Evolutionary conservation across 1,284 basidiomycete genomes (phyloP), one percentile per base, ranked within the genome.

Genomic region (Cryptococcus depauperatus): DNA sequence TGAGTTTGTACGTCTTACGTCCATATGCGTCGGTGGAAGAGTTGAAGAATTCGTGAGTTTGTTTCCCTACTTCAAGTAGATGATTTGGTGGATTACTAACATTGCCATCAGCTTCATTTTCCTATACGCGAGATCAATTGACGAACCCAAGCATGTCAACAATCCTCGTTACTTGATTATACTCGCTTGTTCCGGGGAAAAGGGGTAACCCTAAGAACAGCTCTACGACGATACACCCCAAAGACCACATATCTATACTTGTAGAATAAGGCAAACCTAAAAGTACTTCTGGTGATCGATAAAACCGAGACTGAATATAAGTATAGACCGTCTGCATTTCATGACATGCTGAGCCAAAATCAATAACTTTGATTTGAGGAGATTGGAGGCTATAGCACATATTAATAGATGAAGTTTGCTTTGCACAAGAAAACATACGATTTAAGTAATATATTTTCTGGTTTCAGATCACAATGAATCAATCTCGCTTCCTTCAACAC

Each of bases 191-290:
- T 21, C 93, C 95, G 1, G 93, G 93, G 74, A 98, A 99, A 27
- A 98, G 75, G 14, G 93, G 93, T 42, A 98, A 69, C 5, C 93
- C 95, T 33, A 97, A 76, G 78, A 97, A 99, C 27, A 98, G 79
- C 69, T 99, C 93, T 33, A 97, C 93, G 3, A 92, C 93, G 52
- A 99, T 98, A 74, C 95, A 99, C 4, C 95, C 95, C n/a, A 98
- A 84, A 38, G 90, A 95, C 95, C 95, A 99, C 82, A 98, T 84
- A 69, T 99, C 95, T 56, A 99, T 83, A 1, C 89, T 78, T 13
- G 90, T 83, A 27, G 84, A 92, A 70, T 99, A 98, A 4, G 92
- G 84, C 64, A 97, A 80, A 19, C 92, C 92, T 19, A 99, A 77
- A 13, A 99, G 76, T 22, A 99, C 95, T 73, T 99, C 95, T 4